Evolutionary conservation across 2,329 filamentous ascomycete genomes (phyloP), one percentile per base, ranked within the genome.

Genomic region (Fusarium verrucosum): DNA sequence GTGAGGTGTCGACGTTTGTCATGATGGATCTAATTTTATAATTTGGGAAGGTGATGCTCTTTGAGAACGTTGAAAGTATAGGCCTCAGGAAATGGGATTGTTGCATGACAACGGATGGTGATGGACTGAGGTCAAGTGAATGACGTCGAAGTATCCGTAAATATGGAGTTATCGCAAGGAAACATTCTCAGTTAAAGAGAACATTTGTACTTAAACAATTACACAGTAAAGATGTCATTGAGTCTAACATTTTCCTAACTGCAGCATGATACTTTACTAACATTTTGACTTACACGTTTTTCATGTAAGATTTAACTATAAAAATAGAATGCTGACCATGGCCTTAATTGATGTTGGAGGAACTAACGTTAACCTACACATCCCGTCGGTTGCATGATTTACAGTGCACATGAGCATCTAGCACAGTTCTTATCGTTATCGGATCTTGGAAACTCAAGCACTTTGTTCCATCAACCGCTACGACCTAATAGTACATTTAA

Each of bases 1-100:
- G 74, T 2, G 79, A 79, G 0, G 80, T 85, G 68, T 86, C 83
- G 50, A 85, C 78, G 42, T 72, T 73, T 19, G 79, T 54, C 81
- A 83, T 83, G 28, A 32, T 66, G 53, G 47, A 49, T 22, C 36
- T 53, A 19, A 17, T 37, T 4, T 5, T 41, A 8, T 16, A 28
- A 0, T 23, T 43, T 16, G 10, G 8, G 4, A 32, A 10, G 4
- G 4, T 22, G 10, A 4, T 17, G 5, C 20, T n/a, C 23, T 7
- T 50, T 10, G 30, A 33, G 5, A 16, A 11, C 5, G 32, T 35
- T 26, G 37, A 43, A 10, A 55, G 4, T 5, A 16, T 10, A 11
- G 25, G 25, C 5, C 41, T 33, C 1, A 32, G 25, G n/a, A 46
- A 14, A 13, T 11, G 20, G 7, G 14, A 7, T 30, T 19, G 35